phyloP scores from a whole-genome alignment of 306 rosid species.

The Arachis stenosperma region DNA sequence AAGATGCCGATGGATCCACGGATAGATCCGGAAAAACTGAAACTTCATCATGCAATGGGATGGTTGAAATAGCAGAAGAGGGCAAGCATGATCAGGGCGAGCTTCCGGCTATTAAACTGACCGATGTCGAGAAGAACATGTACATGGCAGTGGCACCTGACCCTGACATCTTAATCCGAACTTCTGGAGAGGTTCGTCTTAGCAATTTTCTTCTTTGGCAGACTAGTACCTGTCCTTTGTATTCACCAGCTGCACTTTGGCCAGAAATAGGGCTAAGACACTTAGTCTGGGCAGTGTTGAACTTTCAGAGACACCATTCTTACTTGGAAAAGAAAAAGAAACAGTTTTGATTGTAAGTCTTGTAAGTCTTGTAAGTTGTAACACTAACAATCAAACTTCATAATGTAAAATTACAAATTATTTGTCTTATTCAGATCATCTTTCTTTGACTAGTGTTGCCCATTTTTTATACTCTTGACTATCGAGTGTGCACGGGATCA shows the following conservation, averaged over 20 bases:
- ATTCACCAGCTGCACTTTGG: conserved; percentile 74
- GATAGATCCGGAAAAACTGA: conserved; percentile 29
- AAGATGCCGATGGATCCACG: neutral
- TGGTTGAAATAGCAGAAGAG: conserved; percentile 37
- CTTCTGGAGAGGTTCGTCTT: conserved; percentile 70
- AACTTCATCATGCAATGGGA: conserved; percentile 35
- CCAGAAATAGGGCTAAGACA: conserved; percentile 77
- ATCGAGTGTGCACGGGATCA: no score
- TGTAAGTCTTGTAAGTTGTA: neutral
- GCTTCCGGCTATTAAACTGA: conserved; percentile 51
- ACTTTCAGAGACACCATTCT: conserved; percentile 61
- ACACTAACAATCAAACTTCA: neutral
- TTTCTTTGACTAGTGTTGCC: neutral
- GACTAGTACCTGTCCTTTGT: conserved; percentile 62
- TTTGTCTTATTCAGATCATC: neutral
- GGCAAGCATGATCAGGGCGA: conserved; percentile 30
- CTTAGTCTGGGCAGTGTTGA: conserved; percentile 66
- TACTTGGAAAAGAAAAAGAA: conserved; percentile 70
- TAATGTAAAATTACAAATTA: conserved; percentile 1
- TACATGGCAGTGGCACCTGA: conserved; percentile 83
- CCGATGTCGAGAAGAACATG: conserved; percentile 67
- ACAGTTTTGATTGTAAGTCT: conserved; percentile 33
- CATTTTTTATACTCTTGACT: neutral
- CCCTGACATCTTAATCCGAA: conserved; percentile 69
- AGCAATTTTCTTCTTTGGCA: conserved; percentile 90